A percentile compares a stretch with the other conserved stretches of the same genome.
Conservation (phyloP, 78 protist species). For the Dictyostelium citrinum region DNA sequence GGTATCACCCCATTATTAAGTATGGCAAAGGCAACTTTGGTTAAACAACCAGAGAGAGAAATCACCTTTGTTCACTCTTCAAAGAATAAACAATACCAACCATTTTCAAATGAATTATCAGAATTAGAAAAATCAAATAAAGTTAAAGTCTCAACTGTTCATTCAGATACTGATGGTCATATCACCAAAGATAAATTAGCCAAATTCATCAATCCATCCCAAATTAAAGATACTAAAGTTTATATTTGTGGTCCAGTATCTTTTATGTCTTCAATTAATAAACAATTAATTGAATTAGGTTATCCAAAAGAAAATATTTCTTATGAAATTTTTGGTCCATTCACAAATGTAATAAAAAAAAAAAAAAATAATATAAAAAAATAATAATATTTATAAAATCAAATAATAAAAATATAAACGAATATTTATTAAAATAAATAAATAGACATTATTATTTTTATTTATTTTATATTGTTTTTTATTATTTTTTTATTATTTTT, state of each 20-base stretch:
- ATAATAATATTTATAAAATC: background rate
- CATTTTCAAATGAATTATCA: background rate
- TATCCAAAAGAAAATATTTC: slow-evolving; percentile 3
- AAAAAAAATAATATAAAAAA: background rate
- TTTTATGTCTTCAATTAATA: slow-evolving; percentile 27
- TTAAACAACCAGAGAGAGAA: slow-evolving; percentile 7
- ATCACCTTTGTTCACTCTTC: background rate
- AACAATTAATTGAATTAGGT: background rate
- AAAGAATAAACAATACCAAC: background rate
- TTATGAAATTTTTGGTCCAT: slow-evolving; percentile 71
- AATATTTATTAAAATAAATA: too few relatives aligned
- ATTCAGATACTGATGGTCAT: background rate
- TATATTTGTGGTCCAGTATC: slow-evolving; percentile 40
- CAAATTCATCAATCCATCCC: background rate
- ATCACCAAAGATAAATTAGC: background rate
- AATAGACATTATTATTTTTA: too few relatives aligned
- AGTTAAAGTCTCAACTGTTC: background rate
- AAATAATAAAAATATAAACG: too few relatives aligned
- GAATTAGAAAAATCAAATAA: background rate
- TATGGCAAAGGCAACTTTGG: background rate
- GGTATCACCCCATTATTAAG: slow-evolving; percentile 44
- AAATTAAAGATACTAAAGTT: background rate
- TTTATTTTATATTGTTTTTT: too few relatives aligned
- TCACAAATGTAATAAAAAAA: background rate
- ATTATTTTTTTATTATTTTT: too few relatives aligned